phyloP scores from a whole-genome alignment of 768 basidiomycete species.

The Psilocybe cyanescens region DNA sequence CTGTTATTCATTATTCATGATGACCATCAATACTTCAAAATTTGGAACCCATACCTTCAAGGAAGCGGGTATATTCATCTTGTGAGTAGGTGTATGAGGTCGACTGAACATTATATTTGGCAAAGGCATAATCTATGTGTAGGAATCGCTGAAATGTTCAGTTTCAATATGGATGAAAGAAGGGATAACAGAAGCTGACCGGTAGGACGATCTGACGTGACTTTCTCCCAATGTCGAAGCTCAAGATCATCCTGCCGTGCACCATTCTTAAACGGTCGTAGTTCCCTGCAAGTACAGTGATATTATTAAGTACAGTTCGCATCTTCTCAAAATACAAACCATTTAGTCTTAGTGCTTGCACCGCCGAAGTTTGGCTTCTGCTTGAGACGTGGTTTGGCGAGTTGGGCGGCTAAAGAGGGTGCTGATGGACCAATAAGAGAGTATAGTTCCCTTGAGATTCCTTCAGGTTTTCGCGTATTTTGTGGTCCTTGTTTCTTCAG shows the following conservation, averaged over 20 bases:
- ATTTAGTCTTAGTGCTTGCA: conserved; percentile 59
- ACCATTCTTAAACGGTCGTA: conserved; percentile 71
- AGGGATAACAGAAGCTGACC: conserved; percentile 42
- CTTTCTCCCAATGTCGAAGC: conserved; percentile 86
- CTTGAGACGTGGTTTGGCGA: conserved; percentile 83
- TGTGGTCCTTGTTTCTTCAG: conserved; percentile 46
- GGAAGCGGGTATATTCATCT: conserved; percentile 83
- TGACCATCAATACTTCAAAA: no score
- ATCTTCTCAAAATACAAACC: conserved; percentile 46
- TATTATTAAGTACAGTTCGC: background rate
- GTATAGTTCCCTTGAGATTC: conserved; percentile 92
- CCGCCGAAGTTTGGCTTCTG: conserved; percentile 81
- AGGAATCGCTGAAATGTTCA: background rate
- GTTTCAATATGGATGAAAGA: background rate
- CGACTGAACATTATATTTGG: conserved; percentile 77
- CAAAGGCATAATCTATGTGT: conserved; percentile 75
- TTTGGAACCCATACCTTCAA: conserved; percentile 59
- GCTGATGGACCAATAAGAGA: conserved; percentile 94
- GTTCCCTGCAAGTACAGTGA: conserved; percentile 61
- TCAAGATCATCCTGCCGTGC: conserved; percentile 71
- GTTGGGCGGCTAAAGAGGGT: conserved; percentile 80
- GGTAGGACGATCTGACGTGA: conserved; percentile 50
- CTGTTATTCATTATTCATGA: conserved; percentile 35
- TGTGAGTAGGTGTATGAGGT: conserved; percentile 74
- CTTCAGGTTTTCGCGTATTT: conserved; percentile 73